A percentile compares a stretch with the other conserved stretches of the same genome.
These are phyloP conservation scores for Keithomyces neogunnii DNA, from an alignment of 2,329 filamentous ascomycete species.

Conservation along the genomic window DNA sequence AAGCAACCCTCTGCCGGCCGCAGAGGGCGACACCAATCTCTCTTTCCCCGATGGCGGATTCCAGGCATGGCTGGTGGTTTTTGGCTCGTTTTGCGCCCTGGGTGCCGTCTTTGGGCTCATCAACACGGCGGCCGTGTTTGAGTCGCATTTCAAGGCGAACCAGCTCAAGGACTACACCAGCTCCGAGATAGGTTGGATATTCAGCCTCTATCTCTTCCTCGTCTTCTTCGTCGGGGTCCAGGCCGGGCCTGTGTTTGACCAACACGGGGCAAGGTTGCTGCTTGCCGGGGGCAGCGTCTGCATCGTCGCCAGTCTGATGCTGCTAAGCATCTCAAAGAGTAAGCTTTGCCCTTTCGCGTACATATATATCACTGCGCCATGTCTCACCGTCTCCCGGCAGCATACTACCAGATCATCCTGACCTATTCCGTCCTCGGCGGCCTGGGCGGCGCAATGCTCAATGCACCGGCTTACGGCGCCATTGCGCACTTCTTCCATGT, in stretches of 20 bases:
- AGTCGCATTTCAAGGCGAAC: constrained; percentile 65
- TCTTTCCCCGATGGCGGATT: constrained; percentile 61
- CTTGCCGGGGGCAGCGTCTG: constrained; percentile 55
- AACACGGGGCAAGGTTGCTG: constrained; percentile 60
- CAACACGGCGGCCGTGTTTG: constrained; percentile 49
- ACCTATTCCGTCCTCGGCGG: constrained; percentile 68
- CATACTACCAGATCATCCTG: constrained; percentile 74
- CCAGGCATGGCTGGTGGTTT: constrained; percentile 60
- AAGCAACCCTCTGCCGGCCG: neutral
- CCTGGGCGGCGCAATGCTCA: constrained; percentile 64
- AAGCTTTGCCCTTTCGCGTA: neutral
- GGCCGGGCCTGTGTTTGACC: constrained; percentile 75
- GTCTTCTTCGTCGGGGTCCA: constrained; percentile 77
- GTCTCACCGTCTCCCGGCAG: constrained; percentile 15
- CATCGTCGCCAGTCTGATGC: constrained; percentile 45
- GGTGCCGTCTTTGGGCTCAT: constrained; percentile 58
- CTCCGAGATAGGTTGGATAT: constrained; percentile 76
- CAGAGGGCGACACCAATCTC: neutral
- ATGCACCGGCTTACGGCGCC: constrained; percentile 63
- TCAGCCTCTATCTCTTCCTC: constrained; percentile 71
- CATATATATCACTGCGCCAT: neutral
- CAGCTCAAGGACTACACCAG: constrained; percentile 61
- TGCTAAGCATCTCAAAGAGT: neutral
- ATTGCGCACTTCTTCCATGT: constrained; percentile 60
- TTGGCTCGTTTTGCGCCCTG: constrained; percentile 61